phyloP scores from a whole-genome alignment of 345 rosid species.

The Eucalyptus tenuipes region DNA sequence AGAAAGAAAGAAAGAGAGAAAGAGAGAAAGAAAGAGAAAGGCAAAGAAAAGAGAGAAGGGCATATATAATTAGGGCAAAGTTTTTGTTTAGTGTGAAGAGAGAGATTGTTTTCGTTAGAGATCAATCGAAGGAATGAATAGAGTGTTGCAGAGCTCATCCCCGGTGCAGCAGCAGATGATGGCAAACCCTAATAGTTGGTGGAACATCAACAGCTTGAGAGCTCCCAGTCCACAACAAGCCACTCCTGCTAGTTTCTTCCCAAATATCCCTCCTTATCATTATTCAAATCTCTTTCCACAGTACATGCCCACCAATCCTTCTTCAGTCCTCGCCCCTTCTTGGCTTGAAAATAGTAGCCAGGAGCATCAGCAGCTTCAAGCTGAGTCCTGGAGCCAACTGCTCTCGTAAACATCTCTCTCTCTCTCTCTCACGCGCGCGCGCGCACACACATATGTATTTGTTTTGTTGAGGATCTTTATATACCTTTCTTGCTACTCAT shows the following conservation, averaged over 20 bases:
- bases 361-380: not conserved
- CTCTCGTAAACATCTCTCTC: constrained; percentile 23
- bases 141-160: constrained; percentile 24
- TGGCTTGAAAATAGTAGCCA: not conserved
- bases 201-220: constrained; percentile 4
- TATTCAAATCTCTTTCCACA: not conserved
- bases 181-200: constrained; percentile 32
- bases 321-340: not conserved
- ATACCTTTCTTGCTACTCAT: not conserved
- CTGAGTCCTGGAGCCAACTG: constrained; percentile 29
- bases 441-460: not conserved
- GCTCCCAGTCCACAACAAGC: not conserved
- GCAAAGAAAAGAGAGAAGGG: not conserved
- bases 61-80: not conserved
- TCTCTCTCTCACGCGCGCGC: not conserved
- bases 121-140: constrained; percentile 3
- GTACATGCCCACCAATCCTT: not conserved
- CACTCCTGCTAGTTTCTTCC: not conserved
- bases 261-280: not conserved
- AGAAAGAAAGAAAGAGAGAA: not conserved
- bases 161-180: constrained; percentile 20
- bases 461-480: not conserved
- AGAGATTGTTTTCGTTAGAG: not conserved
- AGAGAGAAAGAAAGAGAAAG: not conserved
- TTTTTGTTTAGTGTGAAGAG: not conserved